phyloP scores from a whole-genome alignment of 108 stramenopile genomes.

The Chaetoceros tenuissimus region DNA sequence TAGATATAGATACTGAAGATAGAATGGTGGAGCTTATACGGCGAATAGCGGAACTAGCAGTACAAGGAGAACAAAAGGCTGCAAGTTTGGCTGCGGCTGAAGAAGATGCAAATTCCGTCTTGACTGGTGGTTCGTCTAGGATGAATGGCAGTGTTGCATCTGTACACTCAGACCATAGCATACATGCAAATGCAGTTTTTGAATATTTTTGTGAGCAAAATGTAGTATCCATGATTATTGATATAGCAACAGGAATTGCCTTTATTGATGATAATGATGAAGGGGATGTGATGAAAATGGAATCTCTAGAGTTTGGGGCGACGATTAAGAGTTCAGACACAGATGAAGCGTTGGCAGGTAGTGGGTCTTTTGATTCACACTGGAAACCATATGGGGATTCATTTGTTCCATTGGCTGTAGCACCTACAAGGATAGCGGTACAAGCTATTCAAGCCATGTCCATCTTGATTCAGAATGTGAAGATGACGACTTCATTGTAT shows the following conservation, averaged over 20 bases:
- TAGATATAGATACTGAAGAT: not conserved
- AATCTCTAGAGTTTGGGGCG: not conserved
- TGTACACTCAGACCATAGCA: not conserved
- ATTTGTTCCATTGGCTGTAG: too few species aligned
- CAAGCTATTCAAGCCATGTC: constrained; percentile 79
- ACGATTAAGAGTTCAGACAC: not conserved
- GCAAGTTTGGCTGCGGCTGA: not conserved
- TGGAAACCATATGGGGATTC: too few species aligned
- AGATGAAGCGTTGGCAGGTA: not conserved
- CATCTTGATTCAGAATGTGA: constrained; percentile 82
- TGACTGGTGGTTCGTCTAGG: not conserved
- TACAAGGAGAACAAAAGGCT: not conserved
- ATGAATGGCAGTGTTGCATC: not conserved
- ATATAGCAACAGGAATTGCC: constrained; percentile 29
- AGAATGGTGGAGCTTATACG: not conserved
- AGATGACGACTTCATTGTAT: constrained; percentile 72
- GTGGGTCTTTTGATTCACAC: too few species aligned
- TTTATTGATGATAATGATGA: not conserved
- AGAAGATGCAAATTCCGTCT: not conserved
- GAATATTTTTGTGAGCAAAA: constrained; percentile 84
- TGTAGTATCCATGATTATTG: constrained; percentile 59
- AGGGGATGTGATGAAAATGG: not conserved
- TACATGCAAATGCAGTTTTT: constrained; percentile 33
- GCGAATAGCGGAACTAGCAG: not conserved
- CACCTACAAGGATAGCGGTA: constrained; percentile 62